Base-by-base conservation (phyloP, 257 asterid genomes). In the Solanum neorickii region DNA sequence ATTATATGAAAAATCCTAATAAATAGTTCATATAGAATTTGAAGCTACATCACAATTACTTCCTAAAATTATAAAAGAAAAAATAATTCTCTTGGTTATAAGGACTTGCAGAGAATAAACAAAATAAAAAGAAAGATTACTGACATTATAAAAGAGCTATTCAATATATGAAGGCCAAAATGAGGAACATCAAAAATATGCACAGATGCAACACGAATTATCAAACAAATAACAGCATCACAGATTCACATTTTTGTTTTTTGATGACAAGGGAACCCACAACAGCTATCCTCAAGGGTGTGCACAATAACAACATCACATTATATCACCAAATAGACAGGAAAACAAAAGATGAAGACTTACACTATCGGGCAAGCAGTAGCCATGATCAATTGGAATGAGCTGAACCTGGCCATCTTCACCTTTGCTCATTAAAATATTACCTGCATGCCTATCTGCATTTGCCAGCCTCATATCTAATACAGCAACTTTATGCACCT, bases 371-470 rank as follows among this genome's bases (percentile, higher is more conserved):
- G 88, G 93, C 49, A 89, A 87, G 89, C 93, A 91, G 52, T 89
- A 91, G 75, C 91, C 91, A 60, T 89, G 91, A 77, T 91, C 93
- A 52, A 86, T 90, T 5, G 91, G 90, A 72, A 89, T 88, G 70
- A 90, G 89, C 85, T 69, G 86, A 21, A 87, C 49, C 85, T 86
- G 89, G 21, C 92, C 91, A 82, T 90, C 89, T 83, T 84, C 90
- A 46, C 88, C 88, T 62, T 89, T 91, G 87, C 87, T 90, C 59
- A 87, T 29, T 70, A 91, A 65, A 49, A 91, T 88, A 87, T 91
- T 91, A 68, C 92, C 93, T 12, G 90, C 89, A 90, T 90, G 93
- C 88, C 93, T 87, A 90, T 91, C 93, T 15, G 93, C 93, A 87
- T 91, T 91, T n/a, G 92, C 93, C 88, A 90, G 76, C 85, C 92